phyloP scores from a whole-genome alignment of 257 asterid species.

The Solanum bulbocastanum region DNA sequence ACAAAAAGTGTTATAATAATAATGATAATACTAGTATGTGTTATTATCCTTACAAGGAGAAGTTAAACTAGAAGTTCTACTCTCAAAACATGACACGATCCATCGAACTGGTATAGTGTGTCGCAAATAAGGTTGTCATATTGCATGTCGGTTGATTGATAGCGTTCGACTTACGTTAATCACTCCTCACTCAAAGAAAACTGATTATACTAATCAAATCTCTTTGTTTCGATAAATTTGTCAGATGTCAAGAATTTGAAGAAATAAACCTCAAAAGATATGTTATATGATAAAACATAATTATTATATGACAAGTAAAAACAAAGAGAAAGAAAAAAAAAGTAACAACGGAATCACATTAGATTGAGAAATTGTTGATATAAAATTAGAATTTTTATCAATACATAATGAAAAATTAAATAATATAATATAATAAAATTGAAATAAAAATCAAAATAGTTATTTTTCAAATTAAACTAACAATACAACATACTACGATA shows the following conservation, averaged over 20 bases:
- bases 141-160: not conserved
- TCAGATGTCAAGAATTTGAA: no score
- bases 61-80: not conserved
- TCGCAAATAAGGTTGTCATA: not conserved
- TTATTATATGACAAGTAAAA: not conserved
- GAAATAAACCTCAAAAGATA: no score
- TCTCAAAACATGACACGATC: not conserved
- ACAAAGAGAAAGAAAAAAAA: not conserved
- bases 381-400: no score
- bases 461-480: no score
- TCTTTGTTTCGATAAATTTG: no score
- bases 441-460: no score
- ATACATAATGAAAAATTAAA: no score
- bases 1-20: no score
- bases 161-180: not conserved
- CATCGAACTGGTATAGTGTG: not conserved
- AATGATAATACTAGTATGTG: not conserved
- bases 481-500: no score
- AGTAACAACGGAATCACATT: rapidly evolving
- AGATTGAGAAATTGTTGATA: rapidly evolving
- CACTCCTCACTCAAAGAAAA: not conserved
- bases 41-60: not conserved
- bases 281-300: not conserved
- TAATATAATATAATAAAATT: no score
- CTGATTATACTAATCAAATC: not conserved